Evolutionary conservation across 2,329 filamentous ascomycete genomes (phyloP), one percentile per base, ranked within the genome.

Genomic region (Monilinia vaccinii-corymbosi): DNA sequence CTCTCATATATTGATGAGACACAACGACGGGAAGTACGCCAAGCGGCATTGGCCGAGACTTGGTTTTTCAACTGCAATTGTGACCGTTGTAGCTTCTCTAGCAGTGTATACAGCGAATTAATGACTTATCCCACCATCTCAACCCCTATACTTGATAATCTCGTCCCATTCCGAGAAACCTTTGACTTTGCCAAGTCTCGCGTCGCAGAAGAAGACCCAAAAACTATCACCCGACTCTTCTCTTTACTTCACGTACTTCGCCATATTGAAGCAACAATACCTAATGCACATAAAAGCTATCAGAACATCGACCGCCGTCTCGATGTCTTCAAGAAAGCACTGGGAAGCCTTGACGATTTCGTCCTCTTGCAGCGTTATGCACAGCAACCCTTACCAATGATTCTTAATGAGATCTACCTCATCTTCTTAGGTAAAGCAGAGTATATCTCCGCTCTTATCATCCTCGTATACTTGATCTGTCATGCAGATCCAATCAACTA

Each of bases 1-100:
- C 83, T 86, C 38, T 84, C 81, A 1, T 86, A 86, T 64, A 81
- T 83, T 40, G 82, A 83, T 80, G 71, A 61, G 75, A 68, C 23
- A 31, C 36, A 61, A 23, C 44, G 49, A 8, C 48, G 59, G 10
- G 55, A 63, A 31, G 32, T 56, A 7, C 61, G 65, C n/a, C 45
- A 38, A 34, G 53, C 31, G 11, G 21, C 38, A 25, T 38, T 61
- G 23, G 42, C 44, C 7, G 23, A 60, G 13, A 55, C 44, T 21
- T 61, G 56, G 58, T 60, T 53, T 45, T 60, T 60, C 21, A 40
- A 47, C 25, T 60, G 60, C 21, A 16, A 13, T 13, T 61, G 59
- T 52, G 18, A 23, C 42, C 28, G 49, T 18, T 59, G 57, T 16
- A 55, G 14, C 14, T 6, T 7, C 13, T 25, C 16, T n/a, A 25